These are phyloP conservation scores for Populus hybrid DNA, from an alignment of 441 rosid species.

Conservation along the genomic window DNA sequence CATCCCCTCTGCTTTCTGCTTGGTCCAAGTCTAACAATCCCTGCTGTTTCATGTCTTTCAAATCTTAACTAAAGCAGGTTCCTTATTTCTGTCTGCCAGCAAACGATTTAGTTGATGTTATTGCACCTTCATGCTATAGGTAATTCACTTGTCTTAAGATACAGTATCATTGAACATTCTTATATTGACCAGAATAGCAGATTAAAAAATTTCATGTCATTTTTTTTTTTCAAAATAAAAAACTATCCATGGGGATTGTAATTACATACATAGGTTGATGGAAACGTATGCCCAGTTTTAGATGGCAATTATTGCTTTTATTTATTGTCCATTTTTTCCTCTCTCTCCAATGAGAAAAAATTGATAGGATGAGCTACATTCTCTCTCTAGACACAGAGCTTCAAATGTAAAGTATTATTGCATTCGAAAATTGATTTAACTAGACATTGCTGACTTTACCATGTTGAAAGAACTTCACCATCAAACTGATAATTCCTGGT, in stretches of 20 bases:
- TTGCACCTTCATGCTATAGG: slow-evolving; percentile 99
- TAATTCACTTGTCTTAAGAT: slow-evolving; percentile 13
- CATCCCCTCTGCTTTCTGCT: slow-evolving; percentile 10
- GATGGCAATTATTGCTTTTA: background rate
- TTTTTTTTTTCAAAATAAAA: too few species aligned
- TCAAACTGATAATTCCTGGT: background rate
- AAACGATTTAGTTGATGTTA: slow-evolving; percentile 87
- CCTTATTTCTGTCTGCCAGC: slow-evolving; percentile 99
- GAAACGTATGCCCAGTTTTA: background rate
- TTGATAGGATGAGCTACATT: background rate
- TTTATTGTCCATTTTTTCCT: background rate
- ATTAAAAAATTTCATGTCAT: too few species aligned
- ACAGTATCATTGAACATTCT: background rate
- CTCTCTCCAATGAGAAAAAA: background rate
- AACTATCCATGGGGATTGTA: background rate
- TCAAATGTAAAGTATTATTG: background rate
- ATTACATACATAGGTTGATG: background rate
- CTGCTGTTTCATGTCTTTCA: slow-evolving; percentile 36
- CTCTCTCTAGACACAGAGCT: background rate
- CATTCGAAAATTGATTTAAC: background rate
- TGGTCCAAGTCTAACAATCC: slow-evolving; percentile 23
- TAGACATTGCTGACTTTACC: background rate
- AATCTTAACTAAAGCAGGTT: slow-evolving; percentile 73
- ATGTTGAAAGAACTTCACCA: slow-evolving; percentile 1
- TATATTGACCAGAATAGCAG: background rate